Percentiles rank a stretch among this genome's conserved stretches.
phyloP scores from a whole-genome alignment of 1,139 yeast genomes.

The Arxiozyma telluris region DNA sequence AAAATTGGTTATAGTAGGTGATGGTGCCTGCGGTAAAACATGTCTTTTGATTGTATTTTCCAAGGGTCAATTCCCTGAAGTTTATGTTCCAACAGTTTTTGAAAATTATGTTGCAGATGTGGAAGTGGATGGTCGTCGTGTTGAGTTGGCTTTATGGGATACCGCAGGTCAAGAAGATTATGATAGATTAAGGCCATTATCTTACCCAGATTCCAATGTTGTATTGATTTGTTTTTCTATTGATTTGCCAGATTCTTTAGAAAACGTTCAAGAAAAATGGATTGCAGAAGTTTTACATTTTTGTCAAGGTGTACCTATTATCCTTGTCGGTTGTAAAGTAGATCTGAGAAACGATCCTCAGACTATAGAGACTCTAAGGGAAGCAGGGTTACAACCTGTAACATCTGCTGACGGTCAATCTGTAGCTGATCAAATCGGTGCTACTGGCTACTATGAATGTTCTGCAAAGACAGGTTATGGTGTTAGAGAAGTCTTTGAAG shows the following conservation, averaged over 20 bases:
- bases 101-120: constrained; percentile 92
- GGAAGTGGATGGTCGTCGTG: constrained; percentile 87
- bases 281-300: constrained; percentile 85
- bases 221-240: constrained; percentile 84
- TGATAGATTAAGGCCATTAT: constrained; percentile 85
- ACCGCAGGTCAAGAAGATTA: constrained; percentile 47
- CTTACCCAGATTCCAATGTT: constrained; percentile 88
- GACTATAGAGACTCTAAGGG: constrained; percentile 65
- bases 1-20: constrained; percentile 16
- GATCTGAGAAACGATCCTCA: constrained; percentile 78
- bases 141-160: constrained; percentile 92
- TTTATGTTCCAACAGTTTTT: constrained; percentile 88
- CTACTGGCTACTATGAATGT: constrained; percentile 80
- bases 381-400: constrained; percentile 68
- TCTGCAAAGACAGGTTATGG: constrained; percentile 89
- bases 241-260: constrained; percentile 85
- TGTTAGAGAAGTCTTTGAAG: constrained; percentile 83
- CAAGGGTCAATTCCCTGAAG: constrained; percentile 91
- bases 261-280: constrained; percentile 91
- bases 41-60: constrained; percentile 78
- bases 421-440: constrained; percentile 82
- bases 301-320: constrained; percentile 91
- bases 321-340: constrained; percentile 83
- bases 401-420: constrained; percentile 70
- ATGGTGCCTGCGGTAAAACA: constrained; percentile 64